phyloP scores from a whole-genome alignment of 257 asterid genomes.

The Solanum appendiculatum region DNA sequence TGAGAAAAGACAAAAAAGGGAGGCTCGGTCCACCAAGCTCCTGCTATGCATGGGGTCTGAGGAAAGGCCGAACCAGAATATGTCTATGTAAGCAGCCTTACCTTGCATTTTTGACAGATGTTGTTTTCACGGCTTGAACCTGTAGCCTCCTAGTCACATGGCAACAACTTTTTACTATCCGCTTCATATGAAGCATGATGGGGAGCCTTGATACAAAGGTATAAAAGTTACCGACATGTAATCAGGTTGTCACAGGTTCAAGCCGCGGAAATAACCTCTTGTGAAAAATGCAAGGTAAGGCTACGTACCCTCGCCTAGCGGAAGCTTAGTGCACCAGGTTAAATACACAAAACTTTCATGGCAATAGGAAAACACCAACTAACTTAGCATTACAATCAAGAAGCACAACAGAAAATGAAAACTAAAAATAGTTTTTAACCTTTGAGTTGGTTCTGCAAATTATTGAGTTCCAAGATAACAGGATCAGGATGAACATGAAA shows the following conservation, averaged over 20 bases:
- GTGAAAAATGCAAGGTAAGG: not conserved
- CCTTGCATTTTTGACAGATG: not conserved
- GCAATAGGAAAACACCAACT: not conserved
- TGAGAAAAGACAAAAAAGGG: not conserved
- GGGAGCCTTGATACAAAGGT: not conserved
- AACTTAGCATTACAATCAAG: not conserved
- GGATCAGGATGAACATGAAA: conserved; percentile 51
- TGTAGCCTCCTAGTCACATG: not conserved
- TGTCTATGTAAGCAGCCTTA: not conserved
- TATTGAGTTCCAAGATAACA: conserved; percentile 61
- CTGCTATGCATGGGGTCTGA: not conserved
- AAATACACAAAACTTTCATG: not conserved
- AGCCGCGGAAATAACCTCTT: not conserved
- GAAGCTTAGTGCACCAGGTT: not conserved
- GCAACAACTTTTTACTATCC: not conserved
- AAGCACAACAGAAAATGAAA: not conserved
- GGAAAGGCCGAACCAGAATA: not conserved
- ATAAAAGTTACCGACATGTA: not conserved
- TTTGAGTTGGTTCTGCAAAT: conserved; percentile 68
- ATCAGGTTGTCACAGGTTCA: not conserved
- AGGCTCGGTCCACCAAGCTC: not conserved
- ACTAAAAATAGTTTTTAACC: conserved; percentile 23
- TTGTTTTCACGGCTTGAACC: not conserved
- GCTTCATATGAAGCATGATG: not conserved
- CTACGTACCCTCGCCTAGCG: not conserved